Conservation (phyloP, 2,329 filamentous ascomycete species). For the Nemania bipapillata region DNA sequence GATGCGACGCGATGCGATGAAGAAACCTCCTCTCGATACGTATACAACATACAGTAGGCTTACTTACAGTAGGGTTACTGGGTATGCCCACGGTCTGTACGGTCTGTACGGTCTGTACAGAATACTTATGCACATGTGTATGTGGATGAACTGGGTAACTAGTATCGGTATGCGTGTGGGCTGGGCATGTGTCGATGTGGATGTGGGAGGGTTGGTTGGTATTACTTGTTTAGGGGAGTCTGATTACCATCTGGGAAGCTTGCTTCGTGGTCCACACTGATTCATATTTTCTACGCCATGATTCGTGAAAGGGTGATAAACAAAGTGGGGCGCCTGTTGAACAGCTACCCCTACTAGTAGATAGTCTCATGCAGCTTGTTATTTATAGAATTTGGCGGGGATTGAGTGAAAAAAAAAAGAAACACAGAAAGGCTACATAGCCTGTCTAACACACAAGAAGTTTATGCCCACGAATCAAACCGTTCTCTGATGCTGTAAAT, state of each 20-base stretch:
- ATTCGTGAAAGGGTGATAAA: constrained; percentile 22
- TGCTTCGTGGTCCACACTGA: constrained; percentile 1
- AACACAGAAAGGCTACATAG: neutral
- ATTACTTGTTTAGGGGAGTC: constrained; percentile 12
- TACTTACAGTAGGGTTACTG: no score
- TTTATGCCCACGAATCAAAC: no score
- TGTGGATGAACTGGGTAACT: no score
- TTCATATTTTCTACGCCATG: constrained; percentile 15
- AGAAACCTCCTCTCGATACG: no score
- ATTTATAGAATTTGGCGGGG: constrained; percentile 39
- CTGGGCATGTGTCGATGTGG: neutral
- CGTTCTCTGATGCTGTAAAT: no score
- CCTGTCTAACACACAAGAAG: no score
- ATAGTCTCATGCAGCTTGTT: constrained; percentile 37
- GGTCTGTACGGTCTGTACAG: no score
- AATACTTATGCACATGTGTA: no score
- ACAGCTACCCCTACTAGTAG: constrained; percentile 24
- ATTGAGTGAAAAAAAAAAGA: constrained; percentile 1
- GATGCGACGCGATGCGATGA: neutral
- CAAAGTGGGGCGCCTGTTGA: neutral
- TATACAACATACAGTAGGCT: no score
- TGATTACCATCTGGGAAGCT: constrained; percentile 22
- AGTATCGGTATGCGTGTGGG: no score
- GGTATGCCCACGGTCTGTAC: no score
- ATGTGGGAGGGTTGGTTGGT: neutral